Evolutionary conservation across 306 rosid species (phyloP).

Genomic region (Acacia melanoxylon): DNA sequence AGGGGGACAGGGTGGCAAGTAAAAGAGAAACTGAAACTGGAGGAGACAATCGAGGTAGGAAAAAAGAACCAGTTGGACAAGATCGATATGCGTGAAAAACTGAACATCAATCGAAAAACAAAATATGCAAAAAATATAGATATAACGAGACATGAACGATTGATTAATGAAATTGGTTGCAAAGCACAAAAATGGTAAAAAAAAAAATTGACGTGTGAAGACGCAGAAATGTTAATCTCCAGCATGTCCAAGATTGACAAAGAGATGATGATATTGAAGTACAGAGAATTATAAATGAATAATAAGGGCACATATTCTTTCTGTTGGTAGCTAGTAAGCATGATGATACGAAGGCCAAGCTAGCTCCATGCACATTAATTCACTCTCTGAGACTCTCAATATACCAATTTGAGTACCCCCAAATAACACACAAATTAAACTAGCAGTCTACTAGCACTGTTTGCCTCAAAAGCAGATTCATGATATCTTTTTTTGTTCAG

Average conservation of each 20-base stretch:
- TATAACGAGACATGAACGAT: neutral
- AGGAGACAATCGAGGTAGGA: neutral
- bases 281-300: neutral
- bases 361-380: slow-evolving; percentile 15
- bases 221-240: slow-evolving; percentile 30
- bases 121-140: neutral
- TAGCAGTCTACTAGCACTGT: slow-evolving; percentile 15
- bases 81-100: neutral
- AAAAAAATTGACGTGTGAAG: neutral
- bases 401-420: neutral
- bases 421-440: neutral
- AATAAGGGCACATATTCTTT: slow-evolving; percentile 20
- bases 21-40: slow-evolving; percentile 6
- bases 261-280: slow-evolving; percentile 22
- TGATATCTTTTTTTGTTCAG: too few species aligned
- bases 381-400: neutral
- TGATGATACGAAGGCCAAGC: slow-evolving; percentile 11
- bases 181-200: neutral
- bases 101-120: neutral
- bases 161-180: neutral
- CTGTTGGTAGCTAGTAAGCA: slow-evolving; percentile 20
- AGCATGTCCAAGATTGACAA: neutral
- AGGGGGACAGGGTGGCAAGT: neutral
- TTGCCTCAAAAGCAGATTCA: slow-evolving; percentile 39
- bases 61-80: neutral